These are phyloP conservation scores for Fusarium lyarnte DNA, from an alignment of 2,329 filamentous ascomycete genomes.

Conservation along the genomic window DNA sequence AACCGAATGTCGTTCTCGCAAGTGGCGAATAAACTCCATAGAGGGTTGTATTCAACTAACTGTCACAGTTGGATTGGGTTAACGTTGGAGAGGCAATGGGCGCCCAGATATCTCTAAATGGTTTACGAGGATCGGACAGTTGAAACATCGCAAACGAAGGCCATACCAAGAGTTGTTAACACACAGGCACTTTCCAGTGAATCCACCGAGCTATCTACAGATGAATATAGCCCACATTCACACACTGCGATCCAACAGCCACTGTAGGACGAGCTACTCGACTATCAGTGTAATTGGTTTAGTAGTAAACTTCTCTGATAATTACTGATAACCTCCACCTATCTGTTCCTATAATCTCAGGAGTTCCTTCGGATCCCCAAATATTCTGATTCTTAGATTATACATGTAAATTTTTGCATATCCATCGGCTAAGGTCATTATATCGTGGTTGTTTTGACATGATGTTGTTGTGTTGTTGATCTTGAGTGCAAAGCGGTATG, in stretches of 20 bases:
- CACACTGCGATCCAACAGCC: not conserved
- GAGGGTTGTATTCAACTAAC: slow-evolving; percentile 5
- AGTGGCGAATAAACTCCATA: slow-evolving; percentile 13
- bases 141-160: not conserved
- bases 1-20: slow-evolving; percentile 44
- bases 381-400: slow-evolving; percentile 27
- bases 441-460: not conserved
- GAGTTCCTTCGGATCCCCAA: not conserved
- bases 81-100: slow-evolving; percentile 52
- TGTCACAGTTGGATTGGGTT: slow-evolving; percentile 54
- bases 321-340: not conserved
- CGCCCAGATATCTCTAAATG: slow-evolving; percentile 52
- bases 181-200: not conserved
- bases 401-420: not conserved
- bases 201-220: not conserved
- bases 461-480: not conserved
- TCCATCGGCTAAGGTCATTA: not conserved
- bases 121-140: slow-evolving; percentile 34
- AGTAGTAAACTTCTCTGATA: slow-evolving; percentile 33
- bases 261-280: not conserved
- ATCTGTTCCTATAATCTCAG: not conserved
- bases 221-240: not conserved
- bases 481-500: slow-evolving; percentile 4
- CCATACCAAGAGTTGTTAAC: not conserved
- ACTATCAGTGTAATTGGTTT: slow-evolving; percentile 22